These are phyloP conservation scores for Collybia sordida DNA, from an alignment of 768 basidiomycete species.

Conservation along the genomic window DNA sequence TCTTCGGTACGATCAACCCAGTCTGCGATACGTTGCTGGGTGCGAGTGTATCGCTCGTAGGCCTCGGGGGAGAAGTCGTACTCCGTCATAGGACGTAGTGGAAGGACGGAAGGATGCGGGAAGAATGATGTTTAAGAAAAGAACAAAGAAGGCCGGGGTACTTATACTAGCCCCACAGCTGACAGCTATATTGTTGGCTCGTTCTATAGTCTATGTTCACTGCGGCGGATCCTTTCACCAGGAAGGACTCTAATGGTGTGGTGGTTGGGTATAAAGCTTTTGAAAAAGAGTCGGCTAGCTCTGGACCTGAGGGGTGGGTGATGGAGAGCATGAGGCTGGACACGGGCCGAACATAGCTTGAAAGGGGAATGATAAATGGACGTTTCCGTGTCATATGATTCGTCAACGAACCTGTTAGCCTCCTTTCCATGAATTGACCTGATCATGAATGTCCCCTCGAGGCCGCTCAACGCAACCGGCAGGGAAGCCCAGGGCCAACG, in stretches of 20 bases:
- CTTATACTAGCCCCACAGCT: neutral
- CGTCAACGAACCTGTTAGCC: too few species aligned
- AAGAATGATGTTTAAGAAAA: neutral
- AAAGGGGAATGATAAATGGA: slow-evolving; percentile 1
- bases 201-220: slow-evolving; percentile 5
- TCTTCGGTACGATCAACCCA: slow-evolving; percentile 52
- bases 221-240: slow-evolving; percentile 8
- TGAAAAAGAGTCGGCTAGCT: neutral
- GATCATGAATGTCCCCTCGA: too few species aligned
- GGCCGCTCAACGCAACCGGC: too few species aligned
- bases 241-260: slow-evolving; percentile 6
- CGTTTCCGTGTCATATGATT: slow-evolving; percentile 1
- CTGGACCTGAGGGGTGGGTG: neutral
- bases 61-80: slow-evolving; percentile 63
- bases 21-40: slow-evolving; percentile 45
- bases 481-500: too few species aligned
- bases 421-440: too few species aligned
- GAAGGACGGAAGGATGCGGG: slow-evolving; percentile 3
- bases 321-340: neutral
- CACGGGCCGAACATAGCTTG: neutral
- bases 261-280: too few species aligned
- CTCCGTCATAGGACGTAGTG: slow-evolving; percentile 44
- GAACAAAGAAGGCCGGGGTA: neutral
- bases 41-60: slow-evolving; percentile 45
- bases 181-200: slow-evolving; percentile 10